Conservation (phyloP, 305 asterid species). For the Plantago lanceolata region DNA sequence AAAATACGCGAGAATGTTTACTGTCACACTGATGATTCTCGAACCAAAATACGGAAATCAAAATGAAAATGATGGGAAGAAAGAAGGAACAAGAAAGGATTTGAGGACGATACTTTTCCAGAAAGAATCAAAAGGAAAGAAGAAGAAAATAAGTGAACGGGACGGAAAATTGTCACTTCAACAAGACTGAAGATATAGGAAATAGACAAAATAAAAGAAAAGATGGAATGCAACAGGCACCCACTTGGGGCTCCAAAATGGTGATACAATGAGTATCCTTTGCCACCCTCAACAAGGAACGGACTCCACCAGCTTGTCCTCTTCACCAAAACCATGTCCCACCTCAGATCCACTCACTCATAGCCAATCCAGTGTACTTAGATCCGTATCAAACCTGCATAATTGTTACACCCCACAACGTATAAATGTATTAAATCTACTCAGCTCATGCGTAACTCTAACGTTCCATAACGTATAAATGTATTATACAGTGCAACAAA, state of each 20-base stretch:
- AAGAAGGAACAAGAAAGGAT: not conserved
- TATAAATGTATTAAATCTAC: not conserved
- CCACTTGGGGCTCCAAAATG: constrained; percentile 14
- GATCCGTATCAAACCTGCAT: not conserved
- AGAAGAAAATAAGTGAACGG: constrained; percentile 10
- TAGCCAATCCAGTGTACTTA: not conserved
- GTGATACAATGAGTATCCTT: constrained; percentile 7
- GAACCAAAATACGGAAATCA: not conserved
- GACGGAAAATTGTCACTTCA: constrained; percentile 18
- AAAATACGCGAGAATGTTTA: no score
- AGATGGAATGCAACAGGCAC: constrained; percentile 5
- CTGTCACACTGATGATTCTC: not conserved
- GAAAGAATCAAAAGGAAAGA: constrained; percentile 13
- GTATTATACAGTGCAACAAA: no score
- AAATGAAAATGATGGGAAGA: not conserved
- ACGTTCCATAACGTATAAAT: not conserved
- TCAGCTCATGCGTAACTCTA: not conserved
- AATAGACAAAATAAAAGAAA: constrained; percentile 1
- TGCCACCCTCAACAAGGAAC: constrained; percentile 15
- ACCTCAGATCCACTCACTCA: not conserved
- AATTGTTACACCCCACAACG: not conserved
- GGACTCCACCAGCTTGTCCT: constrained; percentile 14
- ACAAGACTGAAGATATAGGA: constrained; percentile 8
- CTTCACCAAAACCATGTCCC: constrained; percentile 5
- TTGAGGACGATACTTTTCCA: not conserved